Evolutionary conservation across 176 grass and related monocot genomes (phyloP).

Genomic region (Canna indica): DNA sequence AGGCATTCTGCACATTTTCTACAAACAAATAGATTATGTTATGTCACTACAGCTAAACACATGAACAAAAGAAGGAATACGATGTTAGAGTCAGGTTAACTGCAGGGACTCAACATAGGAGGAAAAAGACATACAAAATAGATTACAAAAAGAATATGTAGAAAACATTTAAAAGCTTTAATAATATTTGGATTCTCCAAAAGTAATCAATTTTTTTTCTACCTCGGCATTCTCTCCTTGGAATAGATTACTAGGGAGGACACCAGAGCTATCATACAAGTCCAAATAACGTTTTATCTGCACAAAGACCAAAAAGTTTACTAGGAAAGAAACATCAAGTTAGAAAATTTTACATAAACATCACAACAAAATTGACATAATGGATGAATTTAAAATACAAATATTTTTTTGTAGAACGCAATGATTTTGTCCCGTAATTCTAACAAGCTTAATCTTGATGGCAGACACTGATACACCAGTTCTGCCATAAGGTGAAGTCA

Average conservation of each 20-base stretch:
- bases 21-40: background rate
- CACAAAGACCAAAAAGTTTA: slow-evolving; percentile 17
- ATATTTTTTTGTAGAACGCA: background rate
- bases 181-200: background rate
- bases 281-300: slow-evolving; percentile 74
- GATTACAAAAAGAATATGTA: background rate
- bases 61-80: background rate
- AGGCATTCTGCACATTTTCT: background rate
- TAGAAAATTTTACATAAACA: background rate
- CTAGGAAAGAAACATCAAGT: background rate
- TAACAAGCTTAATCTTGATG: too few species aligned
- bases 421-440: too few species aligned
- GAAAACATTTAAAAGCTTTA: background rate
- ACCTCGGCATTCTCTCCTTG: slow-evolving; percentile 64
- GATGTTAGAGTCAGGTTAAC: background rate
- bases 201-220: slow-evolving; percentile 11
- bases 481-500: too few species aligned
- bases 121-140: background rate
- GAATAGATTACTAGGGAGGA: slow-evolving; percentile 72
- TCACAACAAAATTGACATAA: background rate
- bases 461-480: too few species aligned
- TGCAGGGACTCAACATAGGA: background rate
- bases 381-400: background rate
- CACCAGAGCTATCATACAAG: slow-evolving; percentile 53
- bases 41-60: background rate